These are phyloP conservation scores for Santalum album DNA, from an alignment of 164 flowering plant species.

Conservation along the genomic window DNA sequence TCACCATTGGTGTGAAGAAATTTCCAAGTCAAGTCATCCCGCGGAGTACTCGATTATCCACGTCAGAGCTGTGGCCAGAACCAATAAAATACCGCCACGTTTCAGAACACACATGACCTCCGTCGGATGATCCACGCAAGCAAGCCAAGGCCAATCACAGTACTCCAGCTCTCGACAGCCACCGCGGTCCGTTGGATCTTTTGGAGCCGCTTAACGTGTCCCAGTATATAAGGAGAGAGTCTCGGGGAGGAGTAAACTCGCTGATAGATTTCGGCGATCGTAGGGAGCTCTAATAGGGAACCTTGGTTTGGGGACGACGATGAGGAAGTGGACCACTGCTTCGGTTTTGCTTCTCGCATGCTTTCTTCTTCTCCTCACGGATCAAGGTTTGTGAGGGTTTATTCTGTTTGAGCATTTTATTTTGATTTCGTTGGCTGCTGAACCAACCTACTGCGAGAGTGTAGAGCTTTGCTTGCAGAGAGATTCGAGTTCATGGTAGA, in stretches of 20 bases:
- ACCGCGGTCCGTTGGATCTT: background rate
- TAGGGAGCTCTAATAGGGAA: background rate
- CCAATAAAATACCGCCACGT: constrained; percentile 33
- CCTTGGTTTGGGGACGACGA: too few species aligned
- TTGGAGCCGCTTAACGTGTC: too few species aligned
- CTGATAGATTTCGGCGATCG: background rate
- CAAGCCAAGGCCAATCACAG: constrained; percentile 7
- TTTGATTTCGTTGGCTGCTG: too few species aligned
- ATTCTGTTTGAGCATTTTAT: background rate
- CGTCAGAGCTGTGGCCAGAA: constrained; percentile 16
- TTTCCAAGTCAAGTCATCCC: constrained; percentile 8
- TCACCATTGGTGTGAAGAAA: background rate
- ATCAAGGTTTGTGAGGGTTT: constrained; percentile 54
- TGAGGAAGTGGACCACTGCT: constrained; percentile 87
- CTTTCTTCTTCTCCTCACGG: constrained; percentile 60
- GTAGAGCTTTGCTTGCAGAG: too few species aligned
- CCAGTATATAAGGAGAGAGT: background rate
- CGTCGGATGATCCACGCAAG: constrained; percentile 49
- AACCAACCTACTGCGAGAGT: too few species aligned
- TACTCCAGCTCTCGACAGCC: background rate
- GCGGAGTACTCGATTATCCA: constrained; percentile 24
- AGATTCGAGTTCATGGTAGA: too few species aligned
- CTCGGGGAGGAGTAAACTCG: background rate
- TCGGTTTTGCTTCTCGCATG: constrained; percentile 59
- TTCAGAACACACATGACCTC: background rate